Percentiles rank a stretch among this genome's conserved stretches.
phyloP scores from a whole-genome alignment of 352 stramenopile species.

The Pythium phragmiticola region DNA sequence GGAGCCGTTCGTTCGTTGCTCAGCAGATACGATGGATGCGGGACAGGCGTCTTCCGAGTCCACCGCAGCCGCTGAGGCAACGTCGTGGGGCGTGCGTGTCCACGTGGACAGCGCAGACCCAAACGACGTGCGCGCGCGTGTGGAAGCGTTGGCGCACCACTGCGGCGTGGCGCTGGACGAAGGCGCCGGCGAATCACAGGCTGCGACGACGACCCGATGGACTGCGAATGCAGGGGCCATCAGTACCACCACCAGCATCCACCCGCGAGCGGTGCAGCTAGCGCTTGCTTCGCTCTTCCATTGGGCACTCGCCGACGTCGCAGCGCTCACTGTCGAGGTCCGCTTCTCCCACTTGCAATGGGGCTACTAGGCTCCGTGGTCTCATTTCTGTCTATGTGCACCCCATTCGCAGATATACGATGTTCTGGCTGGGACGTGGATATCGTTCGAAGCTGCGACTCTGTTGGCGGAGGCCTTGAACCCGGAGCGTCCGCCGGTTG shows the following conservation, averaged over 20 bases:
- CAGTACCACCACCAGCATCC: not conserved
- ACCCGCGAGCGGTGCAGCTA: constrained; percentile 19
- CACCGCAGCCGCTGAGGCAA: not conserved
- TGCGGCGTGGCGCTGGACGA: constrained; percentile 11
- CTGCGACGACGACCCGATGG: constrained; percentile 5
- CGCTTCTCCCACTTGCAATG: not conserved
- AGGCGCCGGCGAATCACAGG: not conserved
- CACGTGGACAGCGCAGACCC: constrained; percentile 14
- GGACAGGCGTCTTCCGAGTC: not conserved
- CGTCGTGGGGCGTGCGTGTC: constrained; percentile 14
- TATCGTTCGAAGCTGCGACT: constrained; percentile 15
- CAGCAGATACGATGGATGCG: constrained; percentile 10
- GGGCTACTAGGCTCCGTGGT: too few species aligned
- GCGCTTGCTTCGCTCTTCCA: constrained; percentile 22
- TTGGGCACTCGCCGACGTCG: constrained; percentile 17
- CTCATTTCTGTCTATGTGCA: not conserved
- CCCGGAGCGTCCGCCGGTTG: not conserved
- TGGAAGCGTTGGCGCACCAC: constrained; percentile 1
- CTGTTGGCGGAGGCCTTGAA: not conserved
- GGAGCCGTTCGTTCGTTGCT: not conserved
- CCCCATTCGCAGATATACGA: constrained; percentile 16
- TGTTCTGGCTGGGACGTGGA: constrained; percentile 3
- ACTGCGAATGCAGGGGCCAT: constrained; percentile 5
- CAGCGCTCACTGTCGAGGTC: constrained; percentile 21
- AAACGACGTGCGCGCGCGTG: constrained; percentile 1